Percentiles rank a stretch among this genome's conserved stretches.
Conservation (phyloP, 2,329 filamentous ascomycete genomes). For the Ampelomyces quisqualis region DNA sequence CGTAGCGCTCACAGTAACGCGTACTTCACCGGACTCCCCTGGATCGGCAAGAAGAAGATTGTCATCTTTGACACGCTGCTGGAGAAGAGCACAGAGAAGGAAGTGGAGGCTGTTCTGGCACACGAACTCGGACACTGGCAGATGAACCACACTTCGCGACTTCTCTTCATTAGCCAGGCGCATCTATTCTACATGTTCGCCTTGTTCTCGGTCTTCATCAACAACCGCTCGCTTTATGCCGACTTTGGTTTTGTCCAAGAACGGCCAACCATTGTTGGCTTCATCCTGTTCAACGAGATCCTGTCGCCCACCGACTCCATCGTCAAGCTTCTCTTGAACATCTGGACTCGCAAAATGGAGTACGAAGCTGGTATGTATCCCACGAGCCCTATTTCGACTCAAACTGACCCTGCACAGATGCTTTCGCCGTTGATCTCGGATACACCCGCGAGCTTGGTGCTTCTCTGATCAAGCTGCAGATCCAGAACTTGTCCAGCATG, state of each 20-base stretch:
- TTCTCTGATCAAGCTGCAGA: conserved; percentile 94
- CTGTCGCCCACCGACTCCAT: conserved; percentile 91
- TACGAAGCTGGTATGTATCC: conserved; percentile 73
- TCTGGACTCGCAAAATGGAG: conserved; percentile 90
- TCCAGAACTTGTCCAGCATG: conserved; percentile 98
- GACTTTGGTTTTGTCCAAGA: conserved; percentile 85
- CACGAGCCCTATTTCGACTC: conserved; percentile 8
- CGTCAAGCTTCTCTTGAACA: conserved; percentile 93
- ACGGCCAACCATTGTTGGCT: conserved; percentile 92
- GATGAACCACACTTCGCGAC: conserved; percentile 87
- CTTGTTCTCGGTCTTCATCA: conserved; percentile 95
- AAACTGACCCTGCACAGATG: conserved; percentile 55
- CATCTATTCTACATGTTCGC: conserved; percentile 97
- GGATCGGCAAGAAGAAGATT: conserved; percentile 91
- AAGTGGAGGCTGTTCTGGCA: conserved; percentile 91
- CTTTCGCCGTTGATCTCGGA: conserved; percentile 81
- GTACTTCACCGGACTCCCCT: conserved; percentile 95
- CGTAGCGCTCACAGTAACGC: conserved; percentile 85
- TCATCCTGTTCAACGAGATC: conserved; percentile 97
- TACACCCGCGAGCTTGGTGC: conserved; percentile 80
- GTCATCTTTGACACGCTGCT: conserved; percentile 98
- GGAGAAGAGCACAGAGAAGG: conserved; percentile 87
- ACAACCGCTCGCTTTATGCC: conserved; percentile 86
- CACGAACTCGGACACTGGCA: conserved; percentile 98
- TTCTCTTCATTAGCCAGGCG: conserved; percentile 77